phyloP scores from a whole-genome alignment of 176 grass and related monocot genomes.

The Aegilops tauschii region DNA sequence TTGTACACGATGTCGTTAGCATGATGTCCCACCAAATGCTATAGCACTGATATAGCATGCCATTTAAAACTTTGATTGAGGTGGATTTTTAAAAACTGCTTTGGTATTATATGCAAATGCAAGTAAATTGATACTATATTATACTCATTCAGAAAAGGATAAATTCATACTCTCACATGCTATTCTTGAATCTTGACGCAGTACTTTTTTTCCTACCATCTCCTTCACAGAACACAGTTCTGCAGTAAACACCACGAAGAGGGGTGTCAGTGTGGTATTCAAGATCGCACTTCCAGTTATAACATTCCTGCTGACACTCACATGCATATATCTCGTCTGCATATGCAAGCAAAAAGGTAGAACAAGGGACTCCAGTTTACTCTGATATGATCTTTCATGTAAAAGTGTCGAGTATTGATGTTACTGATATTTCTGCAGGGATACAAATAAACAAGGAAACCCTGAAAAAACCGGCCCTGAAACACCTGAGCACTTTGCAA shows the following conservation, averaged over 20 bases:
- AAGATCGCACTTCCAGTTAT: conserved; percentile 22
- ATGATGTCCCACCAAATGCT: too few species aligned
- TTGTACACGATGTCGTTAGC: too few species aligned
- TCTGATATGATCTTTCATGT: neutral
- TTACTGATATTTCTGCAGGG: neutral
- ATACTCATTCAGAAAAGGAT: neutral
- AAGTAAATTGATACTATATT: neutral
- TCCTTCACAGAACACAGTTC: neutral
- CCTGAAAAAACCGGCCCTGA: neutral
- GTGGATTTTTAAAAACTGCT: neutral
- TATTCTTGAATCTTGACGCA: neutral
- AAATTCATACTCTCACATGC: neutral
- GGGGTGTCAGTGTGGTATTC: neutral
- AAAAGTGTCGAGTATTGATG: neutral
- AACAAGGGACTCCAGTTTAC: neutral
- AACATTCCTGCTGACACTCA: neutral
- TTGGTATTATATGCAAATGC: conserved; percentile 33
- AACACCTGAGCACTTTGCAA: neutral
- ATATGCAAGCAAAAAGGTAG: conserved; percentile 30
- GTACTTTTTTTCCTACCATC: neutral
- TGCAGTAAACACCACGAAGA: neutral
- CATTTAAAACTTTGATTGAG: neutral
- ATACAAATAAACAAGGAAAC: neutral
- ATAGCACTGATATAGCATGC: too few species aligned
- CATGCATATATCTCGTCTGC: neutral